Conservation (phyloP, 306 rosid genomes). For the Castanospermum australe region DNA sequence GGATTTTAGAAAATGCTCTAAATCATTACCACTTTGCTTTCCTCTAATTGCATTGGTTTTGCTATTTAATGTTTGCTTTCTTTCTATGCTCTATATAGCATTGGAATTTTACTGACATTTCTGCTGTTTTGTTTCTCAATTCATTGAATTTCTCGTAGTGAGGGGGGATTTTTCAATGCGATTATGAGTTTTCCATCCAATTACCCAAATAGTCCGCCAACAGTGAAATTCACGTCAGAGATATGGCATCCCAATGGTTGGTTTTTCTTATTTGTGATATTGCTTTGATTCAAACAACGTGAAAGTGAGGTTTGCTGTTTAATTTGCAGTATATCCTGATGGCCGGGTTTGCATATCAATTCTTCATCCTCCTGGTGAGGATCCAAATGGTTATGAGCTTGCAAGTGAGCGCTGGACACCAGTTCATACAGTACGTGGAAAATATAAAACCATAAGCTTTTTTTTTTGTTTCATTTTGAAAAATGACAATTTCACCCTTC, state of each 20-base stretch:
- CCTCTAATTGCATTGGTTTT: neutral
- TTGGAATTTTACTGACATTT: constrained; percentile 2
- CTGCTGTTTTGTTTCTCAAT: constrained; percentile 15
- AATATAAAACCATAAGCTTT: neutral
- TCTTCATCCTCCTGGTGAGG: constrained; percentile 99
- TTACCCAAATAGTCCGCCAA: constrained; percentile 95
- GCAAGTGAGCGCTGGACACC: constrained; percentile 99
- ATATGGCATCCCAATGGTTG: constrained; percentile 97
- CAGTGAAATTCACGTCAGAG: constrained; percentile 86
- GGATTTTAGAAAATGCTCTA: neutral
- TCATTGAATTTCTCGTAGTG: constrained; percentile 49
- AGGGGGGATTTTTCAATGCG: constrained; percentile 97
- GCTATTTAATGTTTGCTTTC: neutral
- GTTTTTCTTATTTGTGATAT: constrained; percentile 9
- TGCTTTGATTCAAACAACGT: neutral
- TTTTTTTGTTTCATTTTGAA: neutral
- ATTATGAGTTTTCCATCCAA: constrained; percentile 91
- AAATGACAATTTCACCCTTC: neutral
- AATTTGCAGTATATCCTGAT: constrained; percentile 84
- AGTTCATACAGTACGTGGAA: constrained; percentile 78
- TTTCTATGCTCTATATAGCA: neutral
- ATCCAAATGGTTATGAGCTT: constrained; percentile 97
- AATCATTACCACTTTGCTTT: neutral
- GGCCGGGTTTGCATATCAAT: constrained; percentile 99
- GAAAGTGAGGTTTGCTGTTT: constrained; percentile 19